Evolutionary conservation across 139 green algal species (phyloP), one percentile per base, ranked within the genome.

Genomic region (Yamagishiella unicocca): DNA sequence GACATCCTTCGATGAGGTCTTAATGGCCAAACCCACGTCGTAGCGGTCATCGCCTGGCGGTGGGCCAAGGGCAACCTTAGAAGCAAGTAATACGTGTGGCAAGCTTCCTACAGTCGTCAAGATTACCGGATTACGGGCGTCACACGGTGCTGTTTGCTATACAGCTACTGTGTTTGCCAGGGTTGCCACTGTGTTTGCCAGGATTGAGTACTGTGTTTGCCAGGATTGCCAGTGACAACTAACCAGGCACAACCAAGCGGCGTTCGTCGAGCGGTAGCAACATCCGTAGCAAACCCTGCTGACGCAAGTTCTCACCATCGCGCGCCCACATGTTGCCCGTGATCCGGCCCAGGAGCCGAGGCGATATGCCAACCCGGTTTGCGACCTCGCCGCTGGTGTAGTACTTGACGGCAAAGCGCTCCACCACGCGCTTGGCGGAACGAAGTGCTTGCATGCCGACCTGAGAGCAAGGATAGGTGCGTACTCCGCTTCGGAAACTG

Each of bases 11-110:
- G 64, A 77, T 4, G 64, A 89, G 40, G 94, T 90, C 89, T 97
- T 97, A 9, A 98, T 94, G 25, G 87, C 94, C 83, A 99, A 94
- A 1, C 96, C 96, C 21, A 99, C 55, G 82, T 99, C 96, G 29
- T 94, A 92, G 22, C 90, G 85, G 54, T 96, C 93, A 0, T 93
- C 87, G 3, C 94, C 79, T 88, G 64, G 50, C 50, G 17, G 50
- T 2, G 31, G 33, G 75, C n/a, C 45, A 83, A 53, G 42, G 6
- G 7, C 29, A 58, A n/a, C 8, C 5, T 43, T 7, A 73, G 29
- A 40, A 31, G 64, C n/a, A 43, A 7, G 35, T 14, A 19, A 61
- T 4, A n/a, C n/a, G n/a, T n/a, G n/a, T n/a, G n/a, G n/a, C n/a
- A n/a, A n/a, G n/a, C n/a, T n/a, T n/a, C n/a, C n/a, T n/a, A n/a